A percentile compares a stretch with the other conserved stretches of the same genome.
phyloP scores from a whole-genome alignment of 179 eudicot species.

The Sideroxylon spinosum region DNA sequence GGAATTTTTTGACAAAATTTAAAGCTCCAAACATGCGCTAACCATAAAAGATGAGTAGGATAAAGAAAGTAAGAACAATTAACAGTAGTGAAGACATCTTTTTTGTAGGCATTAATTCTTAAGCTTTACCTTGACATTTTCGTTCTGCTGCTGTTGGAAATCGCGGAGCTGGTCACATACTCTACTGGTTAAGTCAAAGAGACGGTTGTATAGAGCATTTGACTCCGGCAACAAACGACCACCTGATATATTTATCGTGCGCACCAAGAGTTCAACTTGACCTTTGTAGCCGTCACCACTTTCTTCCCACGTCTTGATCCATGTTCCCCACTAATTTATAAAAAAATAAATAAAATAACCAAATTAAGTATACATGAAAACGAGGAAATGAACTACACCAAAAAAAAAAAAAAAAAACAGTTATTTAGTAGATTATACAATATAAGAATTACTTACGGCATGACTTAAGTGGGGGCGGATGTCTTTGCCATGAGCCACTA shows the following conservation, averaged over 20 bases:
- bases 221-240: conserved; percentile 27
- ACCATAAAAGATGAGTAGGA: too few relatives aligned
- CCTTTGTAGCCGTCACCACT: conserved; percentile 40
- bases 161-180: conserved; percentile 40
- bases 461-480: conserved; percentile 39
- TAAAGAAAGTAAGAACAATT: too few relatives aligned
- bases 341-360: background rate
- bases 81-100: too few relatives aligned
- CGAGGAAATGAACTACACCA: too few relatives aligned
- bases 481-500: conserved; percentile 51
- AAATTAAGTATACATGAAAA: too few relatives aligned
- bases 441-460: conserved; percentile 41
- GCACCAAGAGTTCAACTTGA: conserved; percentile 50
- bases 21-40: too few relatives aligned
- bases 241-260: conserved; percentile 40
- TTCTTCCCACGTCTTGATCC: conserved; percentile 59
- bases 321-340: conserved; percentile 51
- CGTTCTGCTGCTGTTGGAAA: conserved; percentile 13
- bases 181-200: conserved; percentile 34
- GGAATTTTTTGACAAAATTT: too few relatives aligned
- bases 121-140: too few relatives aligned
- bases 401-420: background rate
- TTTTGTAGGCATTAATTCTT: too few relatives aligned
- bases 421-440: too few relatives aligned
- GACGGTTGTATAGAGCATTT: conserved; percentile 30